Evolutionary conservation across 805 yeast genomes (phyloP), one percentile per base, ranked within the genome.

Genomic region (Cyberlindnera misumaiensis): DNA sequence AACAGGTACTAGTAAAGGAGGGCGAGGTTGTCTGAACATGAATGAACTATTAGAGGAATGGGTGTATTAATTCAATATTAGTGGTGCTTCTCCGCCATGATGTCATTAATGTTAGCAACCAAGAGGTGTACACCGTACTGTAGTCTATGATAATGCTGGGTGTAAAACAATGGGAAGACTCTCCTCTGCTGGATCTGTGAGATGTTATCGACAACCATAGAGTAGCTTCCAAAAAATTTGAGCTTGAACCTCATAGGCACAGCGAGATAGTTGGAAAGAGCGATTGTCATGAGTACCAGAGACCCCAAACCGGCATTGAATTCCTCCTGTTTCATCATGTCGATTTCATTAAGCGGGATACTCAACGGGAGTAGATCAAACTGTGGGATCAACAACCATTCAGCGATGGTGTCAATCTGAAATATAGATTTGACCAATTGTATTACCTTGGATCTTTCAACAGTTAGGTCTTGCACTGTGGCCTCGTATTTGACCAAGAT

Each of bases 241-340:
- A 65, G 47, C 5, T 68, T 68, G 40, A 65, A 68, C 25, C 67
- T 46, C 15, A 68, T 39, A 3, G 70, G 66, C 0, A 65, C 54
- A 2, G 55, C 51, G 29, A 66, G 39, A 29, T 64, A 60, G 11
- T 44, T 46, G 0, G 71, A 59, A 1, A 67, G 44, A 14, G 60
- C 38, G 7, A 44, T 40, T 1, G 63, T 48, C 4, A 68, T 42
- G 11, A 62, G 60, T 4, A 61, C 45, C 5, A 68, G 40, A 37
- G 58, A 62, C 1, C 72, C 72, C 26, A 64, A 46, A 10, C 49
- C 59, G 3, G 61, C 57, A 30, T 57, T 56, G 17, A 64, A 45
- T 29, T 64, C 54, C 8, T 54, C 43, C 20, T 18, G 17, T 16
- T 43, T 48, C n/a, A 47, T 20, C 5, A 47, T 25, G 0, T 42